These are phyloP conservation scores for Fusarium circinatum DNA, from an alignment of 2,329 filamentous ascomycete species.

Conservation along the genomic window DNA sequence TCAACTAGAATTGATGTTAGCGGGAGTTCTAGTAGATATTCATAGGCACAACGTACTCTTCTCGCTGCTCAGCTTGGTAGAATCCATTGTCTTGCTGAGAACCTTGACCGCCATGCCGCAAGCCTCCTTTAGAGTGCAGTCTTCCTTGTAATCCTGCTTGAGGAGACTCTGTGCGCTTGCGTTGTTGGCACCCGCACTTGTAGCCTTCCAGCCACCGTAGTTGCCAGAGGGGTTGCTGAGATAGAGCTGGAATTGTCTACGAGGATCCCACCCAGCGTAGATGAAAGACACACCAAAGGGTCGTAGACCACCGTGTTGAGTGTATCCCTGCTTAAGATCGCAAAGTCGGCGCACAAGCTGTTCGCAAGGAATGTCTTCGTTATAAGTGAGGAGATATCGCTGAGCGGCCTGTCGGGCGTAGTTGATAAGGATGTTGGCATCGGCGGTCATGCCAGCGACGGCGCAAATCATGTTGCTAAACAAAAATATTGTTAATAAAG, in stretches of 20 bases:
- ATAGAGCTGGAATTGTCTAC: constrained; percentile 97
- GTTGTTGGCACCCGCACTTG: constrained; percentile 97
- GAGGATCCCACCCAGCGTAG: constrained; percentile 97
- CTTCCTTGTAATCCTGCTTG: constrained; percentile 99
- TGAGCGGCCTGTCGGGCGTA: constrained; percentile 97
- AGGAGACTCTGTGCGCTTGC: constrained; percentile 95
- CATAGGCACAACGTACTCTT: constrained; percentile 76
- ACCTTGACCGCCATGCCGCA: constrained; percentile 99
- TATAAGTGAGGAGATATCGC: constrained; percentile 97
- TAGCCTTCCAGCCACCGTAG: constrained; percentile 99
- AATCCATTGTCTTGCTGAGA: constrained; percentile 99
- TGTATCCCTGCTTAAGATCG: constrained; percentile 99
- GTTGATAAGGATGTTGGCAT: constrained; percentile 99
- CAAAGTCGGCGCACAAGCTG: constrained; percentile 96
- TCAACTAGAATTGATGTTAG: constrained; percentile 72
- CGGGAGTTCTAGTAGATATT: background rate
- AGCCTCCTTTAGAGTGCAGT: constrained; percentile 94
- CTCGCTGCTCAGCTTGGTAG: constrained; percentile 97
- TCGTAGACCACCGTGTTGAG: constrained; percentile 96
- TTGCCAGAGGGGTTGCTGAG: constrained; percentile 99
- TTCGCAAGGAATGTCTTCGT: constrained; percentile 99
- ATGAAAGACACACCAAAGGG: constrained; percentile 99
- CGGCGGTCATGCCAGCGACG: constrained; percentile 98
- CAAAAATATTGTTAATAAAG: constrained; percentile 7
- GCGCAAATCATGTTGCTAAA: constrained; percentile 99